Base-by-base conservation (phyloP, 2,329 filamentous ascomycete genomes). In the Beauveria australis region DNA sequence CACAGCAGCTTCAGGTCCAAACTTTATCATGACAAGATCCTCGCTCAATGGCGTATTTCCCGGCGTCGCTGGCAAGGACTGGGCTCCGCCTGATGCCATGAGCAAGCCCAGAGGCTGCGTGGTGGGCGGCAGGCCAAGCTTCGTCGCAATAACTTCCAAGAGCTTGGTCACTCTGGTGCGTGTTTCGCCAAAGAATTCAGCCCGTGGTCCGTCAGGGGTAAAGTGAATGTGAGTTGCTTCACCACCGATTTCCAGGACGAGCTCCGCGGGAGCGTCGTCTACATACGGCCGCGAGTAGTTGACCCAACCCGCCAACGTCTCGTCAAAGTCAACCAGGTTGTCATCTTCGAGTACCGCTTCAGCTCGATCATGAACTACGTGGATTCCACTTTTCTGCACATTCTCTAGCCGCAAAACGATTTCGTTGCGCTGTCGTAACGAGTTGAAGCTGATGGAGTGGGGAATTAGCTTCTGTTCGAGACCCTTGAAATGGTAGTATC, bases 401-500 rank as follows among this genome's bases (percentile, higher is more conserved):
- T 97, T 92, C 68, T 94, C 88, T 2, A 97, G 75, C 0, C 90
- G 82, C 37, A 97, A 78, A 5, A 85, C 75, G 19, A 97, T 96
- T 74, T 97, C 92, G 3, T 84, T 79, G 53, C 82, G 82, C 18
- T 81, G 77, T 2, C 88, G 81, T 18, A 81, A 75, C 41, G 89
- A 81, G 68, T 97, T 96, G 73, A 85, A 92, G 56, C 81, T 84
- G 63, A 93, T 88, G 30, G 84, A 73, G 72, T 92, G 89, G 0
- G 89, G 85, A 48, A 97, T 88, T 12, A 97, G 79, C 64, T 85
- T 87, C 74, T 97, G 93, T 75, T 97, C 93, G 0, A 97, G 76
- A 0, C 91, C 92, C 70, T 92, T 93, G 67, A 97, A 87, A 71
- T 96, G 91, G 73, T 93, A 97, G 73, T 97, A 97, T 57, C 90